Evolutionary conservation across 805 yeast species (phyloP), one percentile per base, ranked within the genome.

Genomic region (Pachysolen tannophilus): DNA sequence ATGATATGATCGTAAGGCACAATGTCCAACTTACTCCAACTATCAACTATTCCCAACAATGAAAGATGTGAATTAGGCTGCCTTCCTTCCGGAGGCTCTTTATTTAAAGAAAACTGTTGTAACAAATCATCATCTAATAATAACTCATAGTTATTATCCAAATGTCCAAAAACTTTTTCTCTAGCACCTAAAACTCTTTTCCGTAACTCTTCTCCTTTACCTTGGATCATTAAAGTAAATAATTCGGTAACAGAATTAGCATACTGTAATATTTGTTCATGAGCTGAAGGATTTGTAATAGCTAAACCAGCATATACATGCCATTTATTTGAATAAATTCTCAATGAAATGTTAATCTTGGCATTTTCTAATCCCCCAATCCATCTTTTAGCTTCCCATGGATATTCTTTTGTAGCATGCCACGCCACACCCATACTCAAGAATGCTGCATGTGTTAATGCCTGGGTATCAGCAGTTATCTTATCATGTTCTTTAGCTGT

Each of bases 291-390:
- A 50, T 92, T 92, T 2, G 95, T 82, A 45, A 92, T 90, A 8
- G 97, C 97, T 48, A 92, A 65, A 0, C 98, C 98, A 5, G 97
- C 97, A 52, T 92, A 92, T 20, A 92, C 97, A 55, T 92, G 98
- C 94, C 96, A 92, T 58, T 88, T 87, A 58, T 88, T 92, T 13
- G 95, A 78, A 56, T 69, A 92, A 33, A 92, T 92, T 43, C 98
- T 67, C 53, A 92, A 60, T 1, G 97, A 82, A 21, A 92, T 87
- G 54, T 92, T 92, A 52, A 88, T 83, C 49, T 92, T 92, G 11
- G 95, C 97, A 54, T 92, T 90, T 55, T 92, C 98, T 31, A 92
- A 66, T 2, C 98, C 97, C 10, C 97, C 97, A 18, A 76, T 61
- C 90, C 95, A 87, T 50, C 80, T 75, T 1, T 80, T 72, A 3